Conservation (phyloP, 768 basidiomycete genomes). For the Mycena metata region DNA sequence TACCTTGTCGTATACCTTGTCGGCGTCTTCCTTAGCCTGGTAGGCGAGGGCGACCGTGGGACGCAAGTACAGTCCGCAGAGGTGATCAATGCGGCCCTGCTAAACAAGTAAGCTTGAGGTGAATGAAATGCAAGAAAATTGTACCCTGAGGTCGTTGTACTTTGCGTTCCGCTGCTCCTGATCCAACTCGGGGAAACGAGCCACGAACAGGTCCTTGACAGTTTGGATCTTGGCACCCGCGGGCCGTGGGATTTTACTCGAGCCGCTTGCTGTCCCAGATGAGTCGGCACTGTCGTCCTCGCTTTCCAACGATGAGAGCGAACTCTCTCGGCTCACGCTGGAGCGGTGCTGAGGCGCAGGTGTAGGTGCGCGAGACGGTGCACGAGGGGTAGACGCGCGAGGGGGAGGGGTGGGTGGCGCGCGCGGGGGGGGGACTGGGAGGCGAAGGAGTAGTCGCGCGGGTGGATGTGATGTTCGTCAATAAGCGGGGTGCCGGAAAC, state of each 20-base stretch:
- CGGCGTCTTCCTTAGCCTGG: too few relatives aligned
- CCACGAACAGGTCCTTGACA: too few relatives aligned
- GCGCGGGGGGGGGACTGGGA: background rate
- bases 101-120: constrained; percentile 2
- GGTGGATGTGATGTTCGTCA: constrained; percentile 11
- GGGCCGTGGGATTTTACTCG: too few relatives aligned
- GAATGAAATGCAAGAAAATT: constrained; percentile 4
- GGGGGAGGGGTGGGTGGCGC: background rate
- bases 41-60: background rate
- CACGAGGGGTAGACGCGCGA: background rate
- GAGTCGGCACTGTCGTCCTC: too few relatives aligned
- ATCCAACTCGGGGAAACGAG: too few relatives aligned
- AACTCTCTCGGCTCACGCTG: too few relatives aligned
- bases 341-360: too few relatives aligned
- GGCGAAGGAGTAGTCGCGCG: background rate
- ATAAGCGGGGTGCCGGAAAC: constrained; percentile 5
- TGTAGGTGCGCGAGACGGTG: too few relatives aligned
- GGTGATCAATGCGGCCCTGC: constrained; percentile 3
- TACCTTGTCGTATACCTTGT: background rate
- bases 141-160: constrained; percentile 4
- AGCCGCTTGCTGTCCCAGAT: too few relatives aligned
- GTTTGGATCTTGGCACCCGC: too few relatives aligned
- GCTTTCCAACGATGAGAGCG: too few relatives aligned
- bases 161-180: too few relatives aligned
- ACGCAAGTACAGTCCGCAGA: constrained; percentile 5